phyloP scores from a whole-genome alignment of 495 filamentous ascomycete genomes.

The Penicillium steckii region DNA sequence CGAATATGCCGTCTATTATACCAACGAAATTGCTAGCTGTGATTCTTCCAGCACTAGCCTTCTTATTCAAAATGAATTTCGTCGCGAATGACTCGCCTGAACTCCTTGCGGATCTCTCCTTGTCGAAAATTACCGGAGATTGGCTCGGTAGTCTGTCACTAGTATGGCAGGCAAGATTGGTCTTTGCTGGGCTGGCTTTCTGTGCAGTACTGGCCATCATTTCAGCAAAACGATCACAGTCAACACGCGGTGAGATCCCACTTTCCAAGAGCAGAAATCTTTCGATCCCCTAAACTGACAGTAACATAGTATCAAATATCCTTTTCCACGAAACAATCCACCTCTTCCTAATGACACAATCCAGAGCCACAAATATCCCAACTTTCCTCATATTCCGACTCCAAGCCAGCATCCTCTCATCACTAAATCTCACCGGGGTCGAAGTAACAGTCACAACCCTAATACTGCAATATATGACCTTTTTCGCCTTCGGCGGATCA shows the following conservation, averaged over 20 bases:
- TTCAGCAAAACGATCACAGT: not conserved
- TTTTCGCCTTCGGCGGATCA: conserved; percentile 88
- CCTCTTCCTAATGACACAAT: conserved; percentile 84
- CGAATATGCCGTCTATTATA: conserved; percentile 27
- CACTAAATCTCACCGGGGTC: conserved; percentile 42
- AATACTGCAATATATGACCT: conserved; percentile 70
- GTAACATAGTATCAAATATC: conserved; percentile 11
- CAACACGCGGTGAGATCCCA: conserved; percentile 14
- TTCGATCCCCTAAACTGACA: conserved; percentile 7
- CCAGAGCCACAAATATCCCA: conserved; percentile 76
- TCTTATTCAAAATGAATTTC: conserved; percentile 84
- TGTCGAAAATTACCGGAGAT: conserved; percentile 43
- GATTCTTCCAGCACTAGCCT: conserved; percentile 47
- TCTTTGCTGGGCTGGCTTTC: conserved; percentile 47
- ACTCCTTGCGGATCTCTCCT: conserved; percentile 57
- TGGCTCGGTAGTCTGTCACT: conserved; percentile 52
- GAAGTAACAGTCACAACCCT: conserved; percentile 64
- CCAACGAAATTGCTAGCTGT: conserved; percentile 21
- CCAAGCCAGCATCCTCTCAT: conserved; percentile 51
- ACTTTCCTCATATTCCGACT: conserved; percentile 73
- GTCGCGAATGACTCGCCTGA: conserved; percentile 83
- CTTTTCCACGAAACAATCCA: conserved; percentile 65
- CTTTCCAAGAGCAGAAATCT: not conserved
- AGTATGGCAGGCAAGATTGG: conserved; percentile 39
- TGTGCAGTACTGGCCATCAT: conserved; percentile 34